These are phyloP conservation scores for Plasmodium malariae DNA, from an alignment of 169 alveolate genomes.

Conservation along the genomic window DNA sequence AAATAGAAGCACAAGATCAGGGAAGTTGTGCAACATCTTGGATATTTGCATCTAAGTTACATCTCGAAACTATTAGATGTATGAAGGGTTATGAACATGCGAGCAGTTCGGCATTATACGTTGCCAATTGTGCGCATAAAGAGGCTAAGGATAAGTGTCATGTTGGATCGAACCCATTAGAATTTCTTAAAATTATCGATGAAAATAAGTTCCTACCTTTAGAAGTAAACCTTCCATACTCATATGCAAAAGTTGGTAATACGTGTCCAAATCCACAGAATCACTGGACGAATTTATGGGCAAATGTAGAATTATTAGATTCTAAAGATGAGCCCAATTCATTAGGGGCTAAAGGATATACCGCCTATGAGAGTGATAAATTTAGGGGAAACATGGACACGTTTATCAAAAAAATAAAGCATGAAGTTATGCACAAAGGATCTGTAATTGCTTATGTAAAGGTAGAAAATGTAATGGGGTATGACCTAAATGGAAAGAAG, in stretches of 20 bases:
- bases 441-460: constrained; percentile 54
- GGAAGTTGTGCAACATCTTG: constrained; percentile 10
- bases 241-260: not conserved
- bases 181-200: not conserved
- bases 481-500: constrained; percentile 59
- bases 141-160: not conserved
- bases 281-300: not conserved
- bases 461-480: constrained; percentile 45
- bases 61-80: constrained; percentile 11
- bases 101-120: not conserved
- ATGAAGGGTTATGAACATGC: constrained; percentile 17
- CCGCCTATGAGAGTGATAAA: not conserved
- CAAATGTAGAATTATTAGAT: not conserved
- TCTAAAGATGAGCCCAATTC: not conserved
- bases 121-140: not conserved
- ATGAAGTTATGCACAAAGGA: constrained; percentile 53
- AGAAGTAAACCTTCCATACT: constrained; percentile 2
- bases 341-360: not conserved
- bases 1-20: constrained; percentile 1
- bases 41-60: constrained; percentile 8
- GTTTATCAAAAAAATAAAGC: constrained; percentile 46
- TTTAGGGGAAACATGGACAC: constrained; percentile 5
- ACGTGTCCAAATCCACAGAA: not conserved
- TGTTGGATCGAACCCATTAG: not conserved
- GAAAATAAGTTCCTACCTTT: not conserved